These are phyloP conservation scores for Lentinula detonsa DNA, from an alignment of 768 basidiomycete species.

Conservation along the genomic window DNA sequence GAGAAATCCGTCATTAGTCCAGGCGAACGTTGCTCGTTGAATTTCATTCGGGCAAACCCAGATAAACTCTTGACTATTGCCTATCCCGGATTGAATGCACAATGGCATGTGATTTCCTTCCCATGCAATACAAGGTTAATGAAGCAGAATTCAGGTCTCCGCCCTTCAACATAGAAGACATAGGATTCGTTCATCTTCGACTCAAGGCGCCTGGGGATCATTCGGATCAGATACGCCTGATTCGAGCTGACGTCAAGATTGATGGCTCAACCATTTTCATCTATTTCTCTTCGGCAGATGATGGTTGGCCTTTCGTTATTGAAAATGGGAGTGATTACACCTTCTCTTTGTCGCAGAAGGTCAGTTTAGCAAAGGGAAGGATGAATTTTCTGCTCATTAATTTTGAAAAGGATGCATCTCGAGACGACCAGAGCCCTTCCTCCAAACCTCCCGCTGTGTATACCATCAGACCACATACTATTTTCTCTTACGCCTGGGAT, in stretches of 20 bases:
- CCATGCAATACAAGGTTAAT: slow-evolving; percentile 1
- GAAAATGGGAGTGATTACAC: slow-evolving; percentile 82
- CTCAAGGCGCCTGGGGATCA: slow-evolving; percentile 37
- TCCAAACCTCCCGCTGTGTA: slow-evolving; percentile 43
- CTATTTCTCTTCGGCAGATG: slow-evolving; percentile 57
- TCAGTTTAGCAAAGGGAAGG: slow-evolving; percentile 22
- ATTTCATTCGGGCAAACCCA: slow-evolving; percentile 56
- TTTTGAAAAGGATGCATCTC: slow-evolving; percentile 35
- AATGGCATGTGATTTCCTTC: slow-evolving; percentile 49
- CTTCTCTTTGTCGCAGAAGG: slow-evolving; percentile 71
- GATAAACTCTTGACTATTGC: slow-evolving; percentile 81
- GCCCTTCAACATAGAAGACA: slow-evolving; percentile 87
- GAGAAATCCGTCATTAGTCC: slow-evolving; percentile 59
- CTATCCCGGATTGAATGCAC: slow-evolving; percentile 75
- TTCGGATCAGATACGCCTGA: slow-evolving; percentile 37
- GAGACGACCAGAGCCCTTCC: slow-evolving; percentile 25
- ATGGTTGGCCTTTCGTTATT: slow-evolving; percentile 84
- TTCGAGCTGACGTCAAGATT: slow-evolving; percentile 74
- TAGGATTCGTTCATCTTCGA: slow-evolving; percentile 78
- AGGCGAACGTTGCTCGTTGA: slow-evolving; percentile 63
- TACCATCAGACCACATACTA: slow-evolving; percentile 47
- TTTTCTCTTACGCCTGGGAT: slow-evolving; percentile 86
- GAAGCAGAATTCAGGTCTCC: slow-evolving; percentile 60
- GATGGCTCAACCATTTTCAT: slow-evolving; percentile 88
- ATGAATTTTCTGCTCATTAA: slow-evolving; percentile 14